Evolutionary conservation across 495 filamentous ascomycete genomes (phyloP).

Genomic region (Massariosphaeria phaeospora): DNA sequence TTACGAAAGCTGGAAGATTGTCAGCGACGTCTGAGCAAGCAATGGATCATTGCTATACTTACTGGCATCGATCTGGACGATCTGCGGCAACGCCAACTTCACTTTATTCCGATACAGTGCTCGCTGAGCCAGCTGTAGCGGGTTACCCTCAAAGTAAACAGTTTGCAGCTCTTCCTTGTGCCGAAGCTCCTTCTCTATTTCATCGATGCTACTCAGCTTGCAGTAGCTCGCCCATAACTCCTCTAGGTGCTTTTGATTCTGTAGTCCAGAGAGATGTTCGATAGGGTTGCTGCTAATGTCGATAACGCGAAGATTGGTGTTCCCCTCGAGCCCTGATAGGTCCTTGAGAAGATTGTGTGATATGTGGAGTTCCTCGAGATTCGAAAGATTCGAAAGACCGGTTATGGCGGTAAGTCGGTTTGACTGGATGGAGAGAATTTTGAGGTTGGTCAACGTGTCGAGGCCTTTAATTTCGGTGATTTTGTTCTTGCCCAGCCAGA

Average conservation of each 20-base stretch:
- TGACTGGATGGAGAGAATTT: constrained; percentile 91
- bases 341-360: constrained; percentile 90
- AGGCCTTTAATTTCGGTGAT: constrained; percentile 81
- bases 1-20: constrained; percentile 20
- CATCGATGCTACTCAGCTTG: constrained; percentile 67
- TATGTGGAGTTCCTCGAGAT: constrained; percentile 92
- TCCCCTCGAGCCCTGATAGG: constrained; percentile 68
- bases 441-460: constrained; percentile 66
- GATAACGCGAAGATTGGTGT: constrained; percentile 63
- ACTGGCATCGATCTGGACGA: constrained; percentile 97
- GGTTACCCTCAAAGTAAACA: constrained; percentile 97
- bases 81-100: constrained; percentile 74
- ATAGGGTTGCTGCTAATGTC: constrained; percentile 92
- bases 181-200: constrained; percentile 73
- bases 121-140: constrained; percentile 68
- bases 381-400: constrained; percentile 65
- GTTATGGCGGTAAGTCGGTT: constrained; percentile 82
- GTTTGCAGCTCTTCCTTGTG: constrained; percentile 78
- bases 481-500: constrained; percentile 98
- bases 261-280: constrained; percentile 65
- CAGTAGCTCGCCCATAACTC: constrained; percentile 96
- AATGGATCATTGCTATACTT: too few species aligned
- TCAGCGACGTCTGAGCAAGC: too few species aligned
- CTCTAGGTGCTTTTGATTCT: constrained; percentile 64
- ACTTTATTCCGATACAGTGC: constrained; percentile 92